These are phyloP conservation scores for Oidiodendron maius DNA, from an alignment of 495 filamentous ascomycete genomes.

Conservation along the genomic window DNA sequence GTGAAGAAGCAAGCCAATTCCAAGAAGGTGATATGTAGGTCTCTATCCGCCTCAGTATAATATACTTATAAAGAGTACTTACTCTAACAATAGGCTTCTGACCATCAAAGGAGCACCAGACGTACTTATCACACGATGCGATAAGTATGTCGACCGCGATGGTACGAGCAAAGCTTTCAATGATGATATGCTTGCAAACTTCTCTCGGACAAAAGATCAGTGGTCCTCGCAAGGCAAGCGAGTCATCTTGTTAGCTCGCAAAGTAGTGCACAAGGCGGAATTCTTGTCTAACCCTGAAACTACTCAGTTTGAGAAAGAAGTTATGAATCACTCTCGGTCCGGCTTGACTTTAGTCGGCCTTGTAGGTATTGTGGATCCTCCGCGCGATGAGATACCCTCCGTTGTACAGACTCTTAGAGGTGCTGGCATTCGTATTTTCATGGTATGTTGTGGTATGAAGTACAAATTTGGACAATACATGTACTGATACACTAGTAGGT, in stretches of 20 bases:
- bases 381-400: conserved; percentile 54
- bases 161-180: conserved; percentile 39
- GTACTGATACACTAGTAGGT: no score
- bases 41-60: no score
- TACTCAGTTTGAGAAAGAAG: conserved; percentile 45
- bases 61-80: no score
- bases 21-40: conserved; percentile 31
- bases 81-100: no score
- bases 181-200: conserved; percentile 20
- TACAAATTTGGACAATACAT: no score
- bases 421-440: conserved; percentile 58
- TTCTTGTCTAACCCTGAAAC: conserved; percentile 18
- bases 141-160: conserved; percentile 36
- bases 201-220: conserved; percentile 48
- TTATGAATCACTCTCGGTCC: conserved; percentile 36
- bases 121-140: conserved; percentile 50
- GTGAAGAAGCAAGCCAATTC: conserved; percentile 29
- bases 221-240: conserved; percentile 58
- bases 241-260: conserved; percentile 56
- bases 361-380: conserved; percentile 60
- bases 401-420: conserved; percentile 50
- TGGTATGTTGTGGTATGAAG: no score
- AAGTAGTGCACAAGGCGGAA: conserved; percentile 28
- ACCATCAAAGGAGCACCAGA: conserved; percentile 61
- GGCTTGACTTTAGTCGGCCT: conserved; percentile 55